These are phyloP conservation scores for Venturia pyrina DNA, from an alignment of 2,329 filamentous ascomycete species.

Conservation along the genomic window DNA sequence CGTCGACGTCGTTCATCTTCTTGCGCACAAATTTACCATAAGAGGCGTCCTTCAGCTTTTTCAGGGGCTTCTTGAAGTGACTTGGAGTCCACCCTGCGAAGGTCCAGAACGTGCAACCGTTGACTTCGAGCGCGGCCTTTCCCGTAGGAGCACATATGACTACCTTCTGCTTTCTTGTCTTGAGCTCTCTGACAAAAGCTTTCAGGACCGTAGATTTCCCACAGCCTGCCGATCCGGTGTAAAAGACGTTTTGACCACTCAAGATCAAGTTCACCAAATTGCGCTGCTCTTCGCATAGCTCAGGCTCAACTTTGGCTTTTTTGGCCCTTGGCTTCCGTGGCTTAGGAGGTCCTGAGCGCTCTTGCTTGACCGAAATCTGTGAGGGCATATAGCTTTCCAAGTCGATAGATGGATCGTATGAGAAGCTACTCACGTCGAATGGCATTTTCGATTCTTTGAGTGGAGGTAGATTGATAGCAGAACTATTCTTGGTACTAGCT, in stretches of 20 bases:
- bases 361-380: neutral
- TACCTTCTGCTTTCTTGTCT: constrained; percentile 29
- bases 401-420: neutral
- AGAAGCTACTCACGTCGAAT: neutral
- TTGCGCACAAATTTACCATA: constrained; percentile 25
- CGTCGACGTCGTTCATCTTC: constrained; percentile 37
- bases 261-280: constrained; percentile 42
- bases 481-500: neutral
- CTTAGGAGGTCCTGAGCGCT: neutral
- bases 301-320: constrained; percentile 1
- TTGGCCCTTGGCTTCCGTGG: neutral
- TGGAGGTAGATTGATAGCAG: neutral
- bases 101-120: constrained; percentile 46
- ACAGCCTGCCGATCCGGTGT: constrained; percentile 52
- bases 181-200: constrained; percentile 34
- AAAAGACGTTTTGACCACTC: constrained; percentile 49
- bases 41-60: constrained; percentile 24
- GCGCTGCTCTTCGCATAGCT: constrained; percentile 39
- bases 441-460: neutral
- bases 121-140: constrained; percentile 46
- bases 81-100: constrained; percentile 48
- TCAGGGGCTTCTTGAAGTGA: constrained; percentile 33
- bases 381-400: neutral
- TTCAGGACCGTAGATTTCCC: constrained; percentile 49
- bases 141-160: constrained; percentile 51